Conservation (phyloP, 768 basidiomycete species). For the Udeniomyces megalosporus region DNA sequence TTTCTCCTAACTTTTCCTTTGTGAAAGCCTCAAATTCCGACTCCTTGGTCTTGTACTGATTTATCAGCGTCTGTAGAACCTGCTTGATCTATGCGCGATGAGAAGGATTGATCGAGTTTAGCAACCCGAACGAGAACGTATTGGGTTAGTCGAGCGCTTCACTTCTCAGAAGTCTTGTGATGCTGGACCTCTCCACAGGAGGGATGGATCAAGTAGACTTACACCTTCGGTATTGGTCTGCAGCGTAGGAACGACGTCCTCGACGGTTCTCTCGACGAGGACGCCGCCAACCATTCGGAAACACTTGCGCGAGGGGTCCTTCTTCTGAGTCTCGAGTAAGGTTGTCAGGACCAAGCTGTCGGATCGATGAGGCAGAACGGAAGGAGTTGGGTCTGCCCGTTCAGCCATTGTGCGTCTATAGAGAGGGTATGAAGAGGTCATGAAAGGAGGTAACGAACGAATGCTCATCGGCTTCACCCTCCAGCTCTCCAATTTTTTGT, state of each 20-base stretch:
- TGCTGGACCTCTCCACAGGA: too few relatives aligned
- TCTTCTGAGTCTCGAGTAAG: conserved; percentile 59
- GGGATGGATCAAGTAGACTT: too few relatives aligned
- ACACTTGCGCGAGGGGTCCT: conserved; percentile 81
- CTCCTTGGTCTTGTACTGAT: conserved; percentile 55
- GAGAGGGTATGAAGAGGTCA: background rate
- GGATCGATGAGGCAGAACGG: background rate
- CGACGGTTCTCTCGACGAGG: conserved; percentile 86
- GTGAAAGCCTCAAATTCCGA: conserved; percentile 27
- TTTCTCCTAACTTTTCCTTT: conserved; percentile 23
- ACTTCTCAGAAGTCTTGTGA: too few relatives aligned
- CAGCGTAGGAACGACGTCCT: conserved; percentile 79
- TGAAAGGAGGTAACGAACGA: conserved; percentile 39
- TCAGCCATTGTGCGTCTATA: background rate
- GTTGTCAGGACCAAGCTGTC: conserved; percentile 72
- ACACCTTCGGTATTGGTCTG: conserved; percentile 82
- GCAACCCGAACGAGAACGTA: conserved; percentile 9
- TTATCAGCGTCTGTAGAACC: conserved; percentile 57
- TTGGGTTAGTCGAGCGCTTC: background rate
- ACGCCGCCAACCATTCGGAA: conserved; percentile 93
- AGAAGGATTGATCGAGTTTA: background rate
- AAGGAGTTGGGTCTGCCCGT: background rate
- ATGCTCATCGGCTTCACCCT: conserved; percentile 91
- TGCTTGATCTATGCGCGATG: conserved; percentile 49
- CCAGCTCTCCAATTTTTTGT: conserved; percentile 87